Evolutionary conservation across 2,329 filamentous ascomycete genomes (phyloP), one percentile per base, ranked within the genome.

Genomic region (Epichloe aotearoae): DNA sequence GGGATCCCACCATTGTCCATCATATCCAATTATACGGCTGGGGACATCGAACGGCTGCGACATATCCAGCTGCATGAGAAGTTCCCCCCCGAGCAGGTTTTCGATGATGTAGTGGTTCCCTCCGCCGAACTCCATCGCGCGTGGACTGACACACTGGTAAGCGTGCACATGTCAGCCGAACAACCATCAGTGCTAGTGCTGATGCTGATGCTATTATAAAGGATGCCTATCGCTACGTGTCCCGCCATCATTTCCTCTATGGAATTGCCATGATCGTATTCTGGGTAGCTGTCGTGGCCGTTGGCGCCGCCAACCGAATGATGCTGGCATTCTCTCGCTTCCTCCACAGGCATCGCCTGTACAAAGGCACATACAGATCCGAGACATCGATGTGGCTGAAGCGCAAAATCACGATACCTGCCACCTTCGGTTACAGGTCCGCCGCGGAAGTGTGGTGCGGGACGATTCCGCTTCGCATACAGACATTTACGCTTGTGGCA

Each of bases 381-480:
- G 37, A 34, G 17, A 39, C 49, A 6, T 23, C 36, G 12, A 53
- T 55, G 0, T 69, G 67, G 64, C 34, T 68, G 15, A 61, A 65
- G 41, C 61, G 62, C 33, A 61, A 63, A 3, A 43, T 73, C 0
- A 58, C 62, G 0, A 53, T 71, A 0, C 71, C 72, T 0, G 71
- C 72, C 0, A 67, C 70, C 0, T 73, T 74, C 45, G 72, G 73
- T 1, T 61, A 68, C 36, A 62, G 63, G 15, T 70, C 65, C 48
- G 65, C 71, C 0, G 68, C 73, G 40, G 69, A 70, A 20, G 63
- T 71, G 3, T 69, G 69, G 33, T 73, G 69, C 64, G 69, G 66
- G 49, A 73, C 71, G 0, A 63, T 73, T 1, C 72, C 72, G 0
- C 68, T 70, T 0, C 60, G 70, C 3, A 57, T 72, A n/a, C 69